These are phyloP conservation scores for Pseudocercospora pini-densiflorae DNA, from an alignment of 2,329 filamentous ascomycete species.

Conservation along the genomic window DNA sequence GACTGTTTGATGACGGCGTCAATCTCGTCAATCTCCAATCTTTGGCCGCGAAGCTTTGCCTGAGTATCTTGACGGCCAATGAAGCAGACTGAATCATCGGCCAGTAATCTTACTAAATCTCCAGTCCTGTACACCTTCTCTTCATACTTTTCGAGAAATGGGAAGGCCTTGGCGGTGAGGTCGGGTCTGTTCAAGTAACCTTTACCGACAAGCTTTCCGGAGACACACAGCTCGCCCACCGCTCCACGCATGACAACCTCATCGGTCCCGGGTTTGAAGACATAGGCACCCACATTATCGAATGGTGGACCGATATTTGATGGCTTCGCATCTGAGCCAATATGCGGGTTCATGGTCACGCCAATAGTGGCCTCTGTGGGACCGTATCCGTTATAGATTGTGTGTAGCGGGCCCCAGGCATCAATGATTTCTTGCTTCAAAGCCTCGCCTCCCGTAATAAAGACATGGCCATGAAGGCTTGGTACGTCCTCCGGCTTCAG, in stretches of 20 bases:
- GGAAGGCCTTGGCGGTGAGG: conserved; percentile 79
- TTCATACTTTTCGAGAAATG: conserved; percentile 56
- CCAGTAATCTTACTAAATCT: conserved; percentile 79
- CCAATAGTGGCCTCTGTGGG: conserved; percentile 94
- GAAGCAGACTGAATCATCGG: conserved; percentile 85
- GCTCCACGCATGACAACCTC: conserved; percentile 75
- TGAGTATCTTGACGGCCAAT: conserved; percentile 88
- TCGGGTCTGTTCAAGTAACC: conserved; percentile 82
- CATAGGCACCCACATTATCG: conserved; percentile 82
- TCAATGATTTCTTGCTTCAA: conserved; percentile 89
- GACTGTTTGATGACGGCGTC: conserved; percentile 76
- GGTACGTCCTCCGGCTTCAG: conserved; percentile 81
- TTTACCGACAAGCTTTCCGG: conserved; percentile 83
- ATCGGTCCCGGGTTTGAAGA: conserved; percentile 72
- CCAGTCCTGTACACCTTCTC: conserved; percentile 79
- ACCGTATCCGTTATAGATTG: conserved; percentile 90
- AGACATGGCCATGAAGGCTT: conserved; percentile 77
- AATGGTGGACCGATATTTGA: conserved; percentile 90
- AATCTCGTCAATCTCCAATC: conserved; percentile 89
- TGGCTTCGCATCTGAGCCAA: conserved; percentile 75
- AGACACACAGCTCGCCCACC: conserved; percentile 86
- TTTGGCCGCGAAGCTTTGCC: conserved; percentile 86
- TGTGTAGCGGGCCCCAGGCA: conserved; percentile 75
- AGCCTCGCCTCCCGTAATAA: conserved; percentile 90
- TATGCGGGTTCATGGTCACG: conserved; percentile 84